Evolutionary conservation across 768 basidiomycete species (phyloP), one percentile per base, ranked within the genome.

Genomic region (Cantharellus anzutake): DNA sequence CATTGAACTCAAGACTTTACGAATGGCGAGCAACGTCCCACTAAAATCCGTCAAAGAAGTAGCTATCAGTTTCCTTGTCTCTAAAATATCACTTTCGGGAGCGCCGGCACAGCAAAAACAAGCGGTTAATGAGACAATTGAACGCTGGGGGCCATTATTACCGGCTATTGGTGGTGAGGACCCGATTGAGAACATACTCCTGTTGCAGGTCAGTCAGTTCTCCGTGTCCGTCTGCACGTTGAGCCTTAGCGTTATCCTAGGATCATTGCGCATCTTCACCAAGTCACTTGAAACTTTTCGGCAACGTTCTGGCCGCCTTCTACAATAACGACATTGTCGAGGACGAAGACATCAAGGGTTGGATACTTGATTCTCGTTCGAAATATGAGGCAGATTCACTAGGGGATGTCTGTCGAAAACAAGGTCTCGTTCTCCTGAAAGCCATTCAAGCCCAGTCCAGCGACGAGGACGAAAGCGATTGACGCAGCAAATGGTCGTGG

Each of bases 21-120:
- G 93, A 56, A 94, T 98, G 89, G 90, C 91, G 41, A 87, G 84
- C 66, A 98, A 97, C 66, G 94, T 97, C 37, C 79, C 87, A 5
- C 76, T 96, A 20, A 78, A 77, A n/a, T 76, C 81, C 57, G 92
- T 96, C 14, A 77, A 86, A 57, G 85, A 92, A 70, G 86, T 85
- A 14, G 88, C 97, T n/a, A 76, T 97, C 42, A 77, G 77, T n/a
- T 86, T 81, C 42, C 76, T 98, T 60, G 81, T 94, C 59, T 80
- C 81, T 61, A 78, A 78, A 61, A 82, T 92, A 52, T 73, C 73
- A 56, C 71, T 89, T 48, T 74, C 81, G 1, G 77, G 78, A 2
- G 79, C 78, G 40, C 73, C 76, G 0, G 70, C 68, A 2, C 74
- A 74, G 20, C 84, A 89, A 69, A 78, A 84, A 56, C 75, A 73